Evolutionary conservation across 108 stramenopile genomes (phyloP).

Genomic region (Bacterosira constricta): DNA sequence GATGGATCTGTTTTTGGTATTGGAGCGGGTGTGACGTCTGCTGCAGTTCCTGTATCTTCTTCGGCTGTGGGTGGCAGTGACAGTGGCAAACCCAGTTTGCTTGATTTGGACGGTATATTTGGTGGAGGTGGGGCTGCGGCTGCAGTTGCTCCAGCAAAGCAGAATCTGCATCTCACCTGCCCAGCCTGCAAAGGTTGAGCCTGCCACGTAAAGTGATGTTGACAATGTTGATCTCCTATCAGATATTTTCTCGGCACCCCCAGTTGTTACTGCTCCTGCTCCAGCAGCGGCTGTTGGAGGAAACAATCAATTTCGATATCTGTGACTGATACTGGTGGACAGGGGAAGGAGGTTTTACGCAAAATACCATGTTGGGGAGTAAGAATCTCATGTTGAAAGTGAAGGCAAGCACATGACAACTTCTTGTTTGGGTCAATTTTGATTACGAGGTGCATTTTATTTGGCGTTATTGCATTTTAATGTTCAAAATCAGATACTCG

Average conservation of each 20-base stretch:
- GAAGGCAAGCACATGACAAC: conserved; percentile 94
- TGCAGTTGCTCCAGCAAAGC: too few species aligned
- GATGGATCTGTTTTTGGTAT: too few species aligned
- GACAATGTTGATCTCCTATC: conserved; percentile 90
- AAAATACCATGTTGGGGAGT: conserved; percentile 90
- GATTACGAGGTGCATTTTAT: too few species aligned
- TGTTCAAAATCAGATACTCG: too few species aligned
- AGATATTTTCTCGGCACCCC: conserved; percentile 86
- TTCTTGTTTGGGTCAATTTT: too few species aligned
- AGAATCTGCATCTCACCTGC: conserved; percentile 46
- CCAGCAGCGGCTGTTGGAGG: conserved; percentile 35
- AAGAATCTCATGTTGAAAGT: conserved; percentile 97
- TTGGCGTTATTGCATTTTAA: too few species aligned
- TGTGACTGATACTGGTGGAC: conserved; percentile 66
- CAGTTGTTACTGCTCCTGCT: conserved; percentile 48
- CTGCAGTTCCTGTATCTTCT: conserved; percentile 5
- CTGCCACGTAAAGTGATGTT: conserved; percentile 68
- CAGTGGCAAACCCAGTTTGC: conserved; percentile 63
- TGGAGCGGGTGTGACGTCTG: conserved; percentile 6
- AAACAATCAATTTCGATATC: conserved; percentile 91
- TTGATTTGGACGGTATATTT: conserved; percentile 94
- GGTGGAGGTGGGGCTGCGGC: conserved; percentile 79
- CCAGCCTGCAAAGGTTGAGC: too few species aligned
- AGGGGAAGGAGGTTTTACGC: conserved; percentile 85
- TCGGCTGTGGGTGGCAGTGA: conserved; percentile 59